phyloP scores from a whole-genome alignment of 345 rosid species.

The Adansonia digitata region DNA sequence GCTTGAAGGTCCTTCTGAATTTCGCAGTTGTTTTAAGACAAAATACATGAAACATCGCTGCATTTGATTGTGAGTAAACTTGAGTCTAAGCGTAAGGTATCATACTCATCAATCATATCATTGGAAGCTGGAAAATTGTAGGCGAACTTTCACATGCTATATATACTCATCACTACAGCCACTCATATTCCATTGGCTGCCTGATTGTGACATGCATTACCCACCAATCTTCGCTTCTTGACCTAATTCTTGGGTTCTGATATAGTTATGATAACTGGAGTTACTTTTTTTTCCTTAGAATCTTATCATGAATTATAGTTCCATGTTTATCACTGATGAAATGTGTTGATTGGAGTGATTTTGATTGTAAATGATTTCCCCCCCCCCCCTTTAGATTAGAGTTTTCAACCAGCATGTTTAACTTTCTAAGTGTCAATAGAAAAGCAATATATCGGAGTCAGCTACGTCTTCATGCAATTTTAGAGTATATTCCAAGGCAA shows the following conservation, averaged over 20 bases:
- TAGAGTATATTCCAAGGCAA: slow-evolving; percentile 4
- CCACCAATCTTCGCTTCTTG: slow-evolving; percentile 17
- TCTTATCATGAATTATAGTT: background rate
- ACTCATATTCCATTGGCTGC: slow-evolving; percentile 21
- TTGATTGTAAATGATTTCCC: background rate
- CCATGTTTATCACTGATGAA: background rate
- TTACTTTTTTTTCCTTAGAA: slow-evolving; percentile 15
- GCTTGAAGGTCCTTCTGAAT: background rate
- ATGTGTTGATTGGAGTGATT: too few species aligned
- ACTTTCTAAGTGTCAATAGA: too few species aligned
- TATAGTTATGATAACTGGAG: background rate
- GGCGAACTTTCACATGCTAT: slow-evolving; percentile 10
- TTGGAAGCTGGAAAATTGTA: slow-evolving; percentile 9
- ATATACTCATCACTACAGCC: background rate
- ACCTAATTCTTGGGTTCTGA: slow-evolving; percentile 22
- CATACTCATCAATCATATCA: slow-evolving; percentile 7
- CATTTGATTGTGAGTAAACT: background rate
- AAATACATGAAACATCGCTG: background rate
- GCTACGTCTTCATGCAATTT: background rate
- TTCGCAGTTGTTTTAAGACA: background rate
- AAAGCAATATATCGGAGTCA: too few species aligned
- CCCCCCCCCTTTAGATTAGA: slow-evolving; percentile 1
- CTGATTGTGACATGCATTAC: slow-evolving; percentile 3
- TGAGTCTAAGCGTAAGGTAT: background rate
- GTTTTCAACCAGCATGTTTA: slow-evolving; percentile 16